Conservation (phyloP, 1,284 basidiomycete species). For the Melampsora larici-populina region DNA sequence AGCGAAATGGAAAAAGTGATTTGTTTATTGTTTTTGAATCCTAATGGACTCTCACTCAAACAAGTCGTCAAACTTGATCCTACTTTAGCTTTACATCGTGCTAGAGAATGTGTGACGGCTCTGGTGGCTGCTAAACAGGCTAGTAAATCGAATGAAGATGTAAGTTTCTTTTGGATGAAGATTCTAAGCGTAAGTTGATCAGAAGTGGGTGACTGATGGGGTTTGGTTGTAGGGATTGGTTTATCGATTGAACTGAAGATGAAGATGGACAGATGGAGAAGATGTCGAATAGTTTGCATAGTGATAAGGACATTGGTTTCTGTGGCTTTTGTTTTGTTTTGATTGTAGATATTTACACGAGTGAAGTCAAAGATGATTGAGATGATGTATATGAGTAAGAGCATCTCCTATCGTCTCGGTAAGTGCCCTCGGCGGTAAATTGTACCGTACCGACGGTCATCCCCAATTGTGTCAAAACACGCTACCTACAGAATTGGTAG, state of each 20-base stretch:
- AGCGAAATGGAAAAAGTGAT: constrained; percentile 34
- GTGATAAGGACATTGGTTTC: too few relatives aligned
- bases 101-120: constrained; percentile 28
- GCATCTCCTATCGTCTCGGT: too few relatives aligned
- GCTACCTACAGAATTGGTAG: too few relatives aligned
- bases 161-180: neutral
- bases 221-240: neutral
- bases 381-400: too few relatives aligned
- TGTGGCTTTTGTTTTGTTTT: too few relatives aligned
- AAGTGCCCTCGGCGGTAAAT: too few relatives aligned
- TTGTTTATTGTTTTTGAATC: constrained; percentile 16
- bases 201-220: neutral
- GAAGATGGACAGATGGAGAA: too few relatives aligned
- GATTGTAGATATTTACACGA: too few relatives aligned
- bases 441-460: too few relatives aligned
- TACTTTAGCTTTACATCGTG: constrained; percentile 16
- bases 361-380: too few relatives aligned
- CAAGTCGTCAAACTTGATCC: constrained; percentile 19
- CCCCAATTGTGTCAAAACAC: too few relatives aligned
- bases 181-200: neutral
- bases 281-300: too few relatives aligned
- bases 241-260: neutral
- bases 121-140: constrained; percentile 33
- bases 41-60: constrained; percentile 20
- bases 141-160: constrained; percentile 19